Base-by-base conservation (phyloP, 1,284 basidiomycete genomes). In the Sporisorium graminicola region DNA sequence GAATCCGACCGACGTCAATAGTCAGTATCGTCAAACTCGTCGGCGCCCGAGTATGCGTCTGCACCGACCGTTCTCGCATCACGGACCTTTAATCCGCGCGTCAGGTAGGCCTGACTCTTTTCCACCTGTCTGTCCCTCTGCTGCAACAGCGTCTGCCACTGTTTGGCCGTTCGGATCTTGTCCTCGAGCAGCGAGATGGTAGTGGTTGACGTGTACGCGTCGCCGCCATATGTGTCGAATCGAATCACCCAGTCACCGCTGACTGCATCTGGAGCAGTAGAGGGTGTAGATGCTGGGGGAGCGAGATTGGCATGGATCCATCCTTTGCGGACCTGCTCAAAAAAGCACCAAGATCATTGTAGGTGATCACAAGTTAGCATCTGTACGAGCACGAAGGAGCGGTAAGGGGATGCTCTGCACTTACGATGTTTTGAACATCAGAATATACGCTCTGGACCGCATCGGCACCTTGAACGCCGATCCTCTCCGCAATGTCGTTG, bases 381-480 rank as follows among this genome's bases (percentile, higher is more conserved):
- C 14, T 5, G 24, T 8, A 24, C 12, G 31, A 52, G 33, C 8
- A 13, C 1, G 31, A 2, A 9, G 14, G 12, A 12, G 20, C 26
- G n/a, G 1, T 14, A 16, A 16, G 16, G 18, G 12, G 9, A 29
- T 10, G 22, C 26, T 13, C 22, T n/a, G 35, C 9, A 84, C 89
- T 60, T 70, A 93, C 92, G 91, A 94, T 93, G 81, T 88, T 89
- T 7, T 91, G 80, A 33, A 94, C 86, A 49, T 93, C 82, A 5
- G 86, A 86, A 31, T 90, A 88, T 13, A 92, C 90, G 44, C 89
- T 88, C 31, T 88, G 89, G 49, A 54, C 50, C 1, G 58, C 56
- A 31, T 62, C 89, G 87, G 89, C 87, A 43, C 91, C 88, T 14
- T 52, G 26, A 18, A 53, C 9, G 33, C 89, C 90, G 49, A 92